Evolutionary conservation across 31 red algal species (phyloP), one percentile per base, ranked within the genome.

Genomic region (Odonthalia washingtoniensis): DNA sequence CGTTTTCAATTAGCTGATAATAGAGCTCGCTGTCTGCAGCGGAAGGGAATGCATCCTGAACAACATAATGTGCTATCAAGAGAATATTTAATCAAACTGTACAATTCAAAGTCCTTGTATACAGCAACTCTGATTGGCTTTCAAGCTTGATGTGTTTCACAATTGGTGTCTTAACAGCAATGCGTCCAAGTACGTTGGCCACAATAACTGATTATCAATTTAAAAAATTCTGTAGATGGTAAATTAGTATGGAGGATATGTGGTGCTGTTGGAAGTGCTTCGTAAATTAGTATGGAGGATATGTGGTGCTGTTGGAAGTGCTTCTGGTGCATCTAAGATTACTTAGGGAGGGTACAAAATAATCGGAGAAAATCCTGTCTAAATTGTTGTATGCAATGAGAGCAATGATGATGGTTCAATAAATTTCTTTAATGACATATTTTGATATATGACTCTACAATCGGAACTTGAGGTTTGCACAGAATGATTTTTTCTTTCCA

Each of bases 401-500:
- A 36, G 6, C 6, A 18, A 70, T 70, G 67, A 12, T 12, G 67
- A 70, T 70, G 27, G 67, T 18, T 12, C 67, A 6, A 70, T 70
- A 6, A 70, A 70, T 36, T 70, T 70, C 27, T 70, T 70, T 70
- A 30, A 70, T 18, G 9, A 70, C 33, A 70, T 70, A 34, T 6
- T 18, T 30, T 6, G 28, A 30, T 70, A 70, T 70, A 70, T 30
- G 67, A n/a, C 6, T 30, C 28, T 30, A 70, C 27, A 36, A 14
- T 12, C 67, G 14, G 67, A 26, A 12, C 27, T 70, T 18, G 27
- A 70, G 28, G 16, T 70, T 6, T 9, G 67, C 28, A 12, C 27
- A 70, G 67, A 70, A 34, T 6, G 67, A 30, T 34, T 30, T 36
- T 70, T 70, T 70, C 67, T 12, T 6, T 30, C 9, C 9, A 18